Base-by-base conservation (phyloP, 192 early-diverging fungal species). In the Backusella tarrabulga region DNA sequence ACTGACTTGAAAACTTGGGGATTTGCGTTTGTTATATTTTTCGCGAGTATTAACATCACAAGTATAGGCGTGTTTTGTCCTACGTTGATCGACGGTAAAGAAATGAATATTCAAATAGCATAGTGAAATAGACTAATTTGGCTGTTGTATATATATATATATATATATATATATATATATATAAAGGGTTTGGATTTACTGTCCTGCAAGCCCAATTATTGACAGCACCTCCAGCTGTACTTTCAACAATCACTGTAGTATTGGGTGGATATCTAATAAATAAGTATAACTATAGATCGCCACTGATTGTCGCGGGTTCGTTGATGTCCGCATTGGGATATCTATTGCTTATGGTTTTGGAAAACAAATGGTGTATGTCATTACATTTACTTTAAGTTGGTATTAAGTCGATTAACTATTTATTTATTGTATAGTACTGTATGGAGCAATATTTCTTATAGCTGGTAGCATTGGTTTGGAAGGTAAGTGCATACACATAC, bases 311-410 rank as follows among this genome's bases (percentile, higher is more conserved):
- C 6, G 23, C 11, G 1, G 80, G 80, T 6, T 77, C 60, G 46
- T n/a, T 19, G 15, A 29, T 81, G 34, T 56, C 40, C 6, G 76
- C 67, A 8, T 6, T 81, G n/a, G 76, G 71, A 14, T 81, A 71
- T 12, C 0, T 77, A 6, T 67, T 71, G 3, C 68, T 81, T 21
- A 19, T 70, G 9, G 52, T 75, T 6, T 34, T 81, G 8, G 34
- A 81, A 12, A 71, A 75, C 32, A 40, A 67, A 42, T 81, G 80
- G 80, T 29, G 79, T 80, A 76, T 14, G 56, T 63, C 23, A 26
- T 63, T 8, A 56, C 0, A 56, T 56, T 11, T 14, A 29, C 4
- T 14, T 14, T 29, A 8, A 29, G 6, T 6, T 29, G 26, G 8
- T 26, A 29, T 1, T 63, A 50, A 4, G 21, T 17, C 7, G 6